Conservation (phyloP, 2,329 filamentous ascomycete species). For the Metarhizium rileyi region DNA sequence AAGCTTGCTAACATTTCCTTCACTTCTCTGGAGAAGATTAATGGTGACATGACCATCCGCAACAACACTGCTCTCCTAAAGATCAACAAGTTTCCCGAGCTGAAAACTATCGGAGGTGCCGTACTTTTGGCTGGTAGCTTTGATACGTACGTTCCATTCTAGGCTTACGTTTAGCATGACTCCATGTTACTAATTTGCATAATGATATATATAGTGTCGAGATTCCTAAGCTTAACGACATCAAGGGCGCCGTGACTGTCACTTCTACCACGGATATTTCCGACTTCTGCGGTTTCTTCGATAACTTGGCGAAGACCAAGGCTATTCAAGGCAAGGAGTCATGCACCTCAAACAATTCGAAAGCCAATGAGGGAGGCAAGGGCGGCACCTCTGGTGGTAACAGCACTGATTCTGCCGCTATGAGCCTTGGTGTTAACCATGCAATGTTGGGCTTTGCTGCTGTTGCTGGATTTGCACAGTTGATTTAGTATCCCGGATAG, state of each 20-base stretch:
- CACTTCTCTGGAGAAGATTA: constrained; percentile 56
- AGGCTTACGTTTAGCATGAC: not conserved
- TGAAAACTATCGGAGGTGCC: constrained; percentile 63
- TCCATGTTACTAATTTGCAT: not conserved
- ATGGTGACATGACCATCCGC: constrained; percentile 73
- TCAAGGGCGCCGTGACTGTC: constrained; percentile 63
- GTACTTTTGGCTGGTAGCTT: constrained; percentile 82
- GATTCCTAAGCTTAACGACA: constrained; percentile 56
- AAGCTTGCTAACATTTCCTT: constrained; percentile 65
- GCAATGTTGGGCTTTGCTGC: constrained; percentile 36
- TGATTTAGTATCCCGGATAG: constrained; percentile 34
- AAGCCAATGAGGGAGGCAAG: constrained; percentile 39
- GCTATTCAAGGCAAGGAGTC: constrained; percentile 32
- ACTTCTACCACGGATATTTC: constrained; percentile 54
- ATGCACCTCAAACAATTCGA: constrained; percentile 41
- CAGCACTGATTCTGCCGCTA: constrained; percentile 31
- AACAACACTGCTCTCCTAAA: constrained; percentile 72
- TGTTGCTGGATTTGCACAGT: constrained; percentile 37
- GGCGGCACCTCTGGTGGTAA: constrained; percentile 17
- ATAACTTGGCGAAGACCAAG: constrained; percentile 28
- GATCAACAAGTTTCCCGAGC: constrained; percentile 57
- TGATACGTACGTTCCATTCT: constrained; percentile 52
- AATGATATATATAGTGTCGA: constrained; percentile 46
- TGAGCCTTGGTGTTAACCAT: constrained; percentile 36
- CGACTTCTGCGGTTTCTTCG: constrained; percentile 43